These are phyloP conservation scores for Pichia scutulata DNA, from an alignment of 805 yeast genomes.

Conservation along the genomic window DNA sequence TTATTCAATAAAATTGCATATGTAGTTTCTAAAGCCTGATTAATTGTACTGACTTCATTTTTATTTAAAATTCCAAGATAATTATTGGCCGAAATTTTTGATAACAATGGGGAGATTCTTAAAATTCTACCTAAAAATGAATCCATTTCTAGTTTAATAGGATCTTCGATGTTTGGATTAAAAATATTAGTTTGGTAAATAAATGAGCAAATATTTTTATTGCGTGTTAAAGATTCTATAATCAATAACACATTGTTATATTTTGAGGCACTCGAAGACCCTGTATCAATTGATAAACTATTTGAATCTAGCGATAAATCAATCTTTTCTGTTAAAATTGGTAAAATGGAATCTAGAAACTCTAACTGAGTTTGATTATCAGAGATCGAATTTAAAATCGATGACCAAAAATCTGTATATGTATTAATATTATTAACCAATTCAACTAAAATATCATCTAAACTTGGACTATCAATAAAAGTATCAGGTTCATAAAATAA, in stretches of 20 bases:
- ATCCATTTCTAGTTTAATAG: slow-evolving; percentile 47
- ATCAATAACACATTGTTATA: slow-evolving; percentile 48
- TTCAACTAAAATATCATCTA: slow-evolving; percentile 23
- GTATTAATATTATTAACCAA: slow-evolving; percentile 21
- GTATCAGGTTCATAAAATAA: slow-evolving; percentile 64
- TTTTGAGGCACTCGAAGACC: slow-evolving; percentile 25
- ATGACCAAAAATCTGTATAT: slow-evolving; percentile 42
- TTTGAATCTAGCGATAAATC: slow-evolving; percentile 28
- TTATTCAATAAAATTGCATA: slow-evolving; percentile 52
- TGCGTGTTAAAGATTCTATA: slow-evolving; percentile 48
- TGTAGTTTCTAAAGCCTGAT: slow-evolving; percentile 57
- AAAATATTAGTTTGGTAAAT: slow-evolving; percentile 54
- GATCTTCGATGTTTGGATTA: slow-evolving; percentile 35
- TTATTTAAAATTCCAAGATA: slow-evolving; percentile 33
- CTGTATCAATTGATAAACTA: not conserved
- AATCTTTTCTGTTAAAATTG: slow-evolving; percentile 33
- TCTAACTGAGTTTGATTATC: slow-evolving; percentile 63
- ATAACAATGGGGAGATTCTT: slow-evolving; percentile 64
- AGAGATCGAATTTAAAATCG: slow-evolving; percentile 48
- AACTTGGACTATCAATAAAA: slow-evolving; percentile 35
- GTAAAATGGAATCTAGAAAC: slow-evolving; percentile 46
- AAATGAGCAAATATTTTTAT: slow-evolving; percentile 53
- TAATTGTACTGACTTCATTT: slow-evolving; percentile 40
- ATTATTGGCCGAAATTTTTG: slow-evolving; percentile 39
- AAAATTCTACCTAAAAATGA: slow-evolving; percentile 75